Evolutionary conservation across 23 red algal species (phyloP).

Genomic region (Cyanidioschyzon merolae): DNA sequence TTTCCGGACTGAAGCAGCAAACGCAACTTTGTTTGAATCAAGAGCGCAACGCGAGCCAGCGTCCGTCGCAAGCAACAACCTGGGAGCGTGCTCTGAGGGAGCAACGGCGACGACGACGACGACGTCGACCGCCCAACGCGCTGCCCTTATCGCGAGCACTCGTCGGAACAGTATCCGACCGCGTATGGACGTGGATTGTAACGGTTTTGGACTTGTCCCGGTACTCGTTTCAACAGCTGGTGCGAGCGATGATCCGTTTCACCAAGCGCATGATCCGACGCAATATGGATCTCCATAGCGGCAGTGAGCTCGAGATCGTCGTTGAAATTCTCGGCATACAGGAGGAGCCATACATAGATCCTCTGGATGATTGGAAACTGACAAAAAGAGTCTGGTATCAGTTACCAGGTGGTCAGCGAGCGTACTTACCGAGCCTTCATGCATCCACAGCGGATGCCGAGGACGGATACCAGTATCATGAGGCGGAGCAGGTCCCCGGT

Average conservation of each 20-base stretch:
- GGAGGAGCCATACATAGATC: neutral
- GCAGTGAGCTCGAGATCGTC: neutral
- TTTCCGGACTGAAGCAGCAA: too few species aligned
- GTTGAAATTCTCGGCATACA: neutral
- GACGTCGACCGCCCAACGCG: too few species aligned
- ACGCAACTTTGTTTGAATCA: too few species aligned
- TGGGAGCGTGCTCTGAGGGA: too few species aligned
- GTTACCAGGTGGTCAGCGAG: neutral
- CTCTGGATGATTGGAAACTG: slow-evolving; percentile 10
- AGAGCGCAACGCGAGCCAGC: too few species aligned
- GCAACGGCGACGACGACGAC: too few species aligned
- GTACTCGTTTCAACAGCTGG: neutral
- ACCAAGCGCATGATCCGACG: neutral
- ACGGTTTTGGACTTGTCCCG: neutral
- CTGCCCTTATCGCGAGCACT: neutral
- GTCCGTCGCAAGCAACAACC: too few species aligned
- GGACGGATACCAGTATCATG: neutral
- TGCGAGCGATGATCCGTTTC: slow-evolving; percentile 9
- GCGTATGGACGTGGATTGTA: neutral
- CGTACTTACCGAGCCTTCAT: neutral
- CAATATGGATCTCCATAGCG: neutral
- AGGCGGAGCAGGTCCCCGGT: too few species aligned
- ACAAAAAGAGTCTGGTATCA: neutral
- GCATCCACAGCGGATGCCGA: neutral
- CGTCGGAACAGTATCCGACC: neutral